These are phyloP conservation scores for Termitomyces sp. DNA, from an alignment of 1,284 basidiomycete species.

Conservation along the genomic window DNA sequence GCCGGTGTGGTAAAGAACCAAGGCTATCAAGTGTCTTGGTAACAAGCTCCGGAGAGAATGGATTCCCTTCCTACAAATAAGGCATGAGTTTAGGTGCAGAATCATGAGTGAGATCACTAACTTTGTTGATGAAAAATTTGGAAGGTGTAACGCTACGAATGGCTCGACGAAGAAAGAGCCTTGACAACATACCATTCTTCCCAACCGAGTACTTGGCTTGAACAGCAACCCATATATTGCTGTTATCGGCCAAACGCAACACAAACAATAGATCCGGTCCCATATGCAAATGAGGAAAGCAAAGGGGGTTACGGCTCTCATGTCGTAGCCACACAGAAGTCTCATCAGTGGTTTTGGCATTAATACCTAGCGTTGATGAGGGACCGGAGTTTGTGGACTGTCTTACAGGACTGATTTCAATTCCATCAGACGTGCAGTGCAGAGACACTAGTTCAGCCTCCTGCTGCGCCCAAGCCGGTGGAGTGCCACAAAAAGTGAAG, in stretches of 20 bases:
- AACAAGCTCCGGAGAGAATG: slow-evolving; percentile 27
- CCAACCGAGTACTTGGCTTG: slow-evolving; percentile 34
- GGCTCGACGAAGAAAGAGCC: slow-evolving; percentile 26
- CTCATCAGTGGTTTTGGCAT: slow-evolving; percentile 27
- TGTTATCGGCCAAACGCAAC: slow-evolving; percentile 26
- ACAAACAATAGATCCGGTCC: slow-evolving; percentile 36
- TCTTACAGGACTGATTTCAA: slow-evolving; percentile 25
- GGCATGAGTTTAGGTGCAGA: neutral
- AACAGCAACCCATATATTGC: slow-evolving; percentile 34
- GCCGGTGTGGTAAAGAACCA: slow-evolving; percentile 24
- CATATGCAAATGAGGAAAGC: slow-evolving; percentile 34
- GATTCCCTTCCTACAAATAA: slow-evolving; percentile 24
- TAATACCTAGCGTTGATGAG: slow-evolving; percentile 29
- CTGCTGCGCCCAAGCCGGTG: slow-evolving; percentile 30
- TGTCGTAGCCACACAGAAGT: slow-evolving; percentile 29
- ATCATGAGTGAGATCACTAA: slow-evolving; percentile 5
- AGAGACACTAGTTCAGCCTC: slow-evolving; percentile 31
- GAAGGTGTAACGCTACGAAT: slow-evolving; percentile 33
- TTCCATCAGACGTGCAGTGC: slow-evolving; percentile 18
- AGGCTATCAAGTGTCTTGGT: slow-evolving; percentile 21
- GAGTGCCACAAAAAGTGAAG: slow-evolving; percentile 26
- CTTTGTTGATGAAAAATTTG: slow-evolving; percentile 33
- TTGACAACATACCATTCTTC: slow-evolving; percentile 25
- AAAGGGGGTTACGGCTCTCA: slow-evolving; percentile 23
- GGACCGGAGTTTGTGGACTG: slow-evolving; percentile 26